Evolutionary conservation across 1,139 yeast genomes (phyloP).

Genomic region (Trichomonascaceae sp.): DNA sequence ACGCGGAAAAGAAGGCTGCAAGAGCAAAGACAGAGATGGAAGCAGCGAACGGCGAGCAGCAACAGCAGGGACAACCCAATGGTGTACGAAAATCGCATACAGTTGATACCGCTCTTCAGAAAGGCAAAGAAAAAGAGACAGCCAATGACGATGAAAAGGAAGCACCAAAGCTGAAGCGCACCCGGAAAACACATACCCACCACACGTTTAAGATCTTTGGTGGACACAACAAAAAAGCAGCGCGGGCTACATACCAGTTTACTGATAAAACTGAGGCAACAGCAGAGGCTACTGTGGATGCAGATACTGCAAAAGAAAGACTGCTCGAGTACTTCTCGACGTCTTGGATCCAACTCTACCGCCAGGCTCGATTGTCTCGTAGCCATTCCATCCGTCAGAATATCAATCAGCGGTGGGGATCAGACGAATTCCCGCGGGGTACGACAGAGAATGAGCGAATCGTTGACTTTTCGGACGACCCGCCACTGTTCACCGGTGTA

Average conservation of each 20-base stretch:
- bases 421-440: slow-evolving; percentile 29
- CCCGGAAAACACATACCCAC: neutral
- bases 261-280: slow-evolving; percentile 14
- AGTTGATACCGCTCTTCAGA: neutral
- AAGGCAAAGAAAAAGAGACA: neutral
- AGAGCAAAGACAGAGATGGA: too few relatives aligned
- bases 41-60: neutral
- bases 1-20: slow-evolving; percentile 3
- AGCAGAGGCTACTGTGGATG: slow-evolving; percentile 15
- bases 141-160: neutral
- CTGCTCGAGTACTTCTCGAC: slow-evolving; percentile 38
- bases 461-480: slow-evolving; percentile 43
- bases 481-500: slow-evolving; percentile 50
- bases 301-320: slow-evolving; percentile 24
- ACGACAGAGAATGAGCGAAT: slow-evolving; percentile 39
- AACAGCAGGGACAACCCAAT: neutral
- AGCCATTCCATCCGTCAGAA: slow-evolving; percentile 38
- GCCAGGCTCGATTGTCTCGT: slow-evolving; percentile 15
- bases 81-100: neutral
- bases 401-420: slow-evolving; percentile 40
- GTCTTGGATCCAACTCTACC: slow-evolving; percentile 51
- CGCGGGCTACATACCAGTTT: slow-evolving; percentile 8
- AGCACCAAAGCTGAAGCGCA: neutral
- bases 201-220: neutral
- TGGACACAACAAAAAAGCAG: neutral